phyloP scores from a whole-genome alignment of 768 basidiomycete species.

The Gelatoporia subvermispora region DNA sequence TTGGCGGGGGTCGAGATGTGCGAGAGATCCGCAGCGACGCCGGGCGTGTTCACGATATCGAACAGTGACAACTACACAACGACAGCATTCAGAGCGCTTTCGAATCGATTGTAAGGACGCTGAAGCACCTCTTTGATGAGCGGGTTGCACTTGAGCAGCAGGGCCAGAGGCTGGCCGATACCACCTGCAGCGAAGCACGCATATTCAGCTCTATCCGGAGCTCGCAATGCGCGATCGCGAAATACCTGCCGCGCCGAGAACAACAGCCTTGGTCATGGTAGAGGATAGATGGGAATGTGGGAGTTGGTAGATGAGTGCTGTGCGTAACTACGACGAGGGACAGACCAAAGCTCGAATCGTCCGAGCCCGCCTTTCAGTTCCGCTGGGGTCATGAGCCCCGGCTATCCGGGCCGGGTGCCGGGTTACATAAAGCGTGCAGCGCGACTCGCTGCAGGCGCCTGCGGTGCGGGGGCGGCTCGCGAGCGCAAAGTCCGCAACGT shows the following conservation, averaged over 20 bases:
- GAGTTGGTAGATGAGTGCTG: no score
- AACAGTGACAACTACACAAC: slow-evolving; percentile 68
- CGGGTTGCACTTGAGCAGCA: slow-evolving; percentile 85
- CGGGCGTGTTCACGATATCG: slow-evolving; percentile 98
- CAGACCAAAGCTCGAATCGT: no score
- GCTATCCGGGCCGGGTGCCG: no score
- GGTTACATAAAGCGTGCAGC: no score
- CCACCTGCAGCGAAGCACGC: slow-evolving; percentile 52
- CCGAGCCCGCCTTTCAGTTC: no score
- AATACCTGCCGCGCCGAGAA: slow-evolving; percentile 97
- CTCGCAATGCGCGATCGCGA: slow-evolving; percentile 17
- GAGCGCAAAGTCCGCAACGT: no score
- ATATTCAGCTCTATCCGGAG: neutral
- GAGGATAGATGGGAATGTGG: slow-evolving; percentile 3
- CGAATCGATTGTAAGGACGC: neutral
- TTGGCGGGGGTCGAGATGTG: slow-evolving; percentile 90
- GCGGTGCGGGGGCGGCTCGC: no score
- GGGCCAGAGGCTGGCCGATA: slow-evolving; percentile 93
- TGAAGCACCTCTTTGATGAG: slow-evolving; percentile 64
- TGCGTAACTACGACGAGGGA: no score
- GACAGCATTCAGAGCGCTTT: neutral
- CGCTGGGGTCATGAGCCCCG: no score
- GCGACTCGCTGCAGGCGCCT: no score
- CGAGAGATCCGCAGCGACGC: slow-evolving; percentile 91
- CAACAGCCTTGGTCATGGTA: slow-evolving; percentile 85